These are phyloP conservation scores for Arthrobotrys pseudoclavata DNA, from an alignment of 2,329 filamentous ascomycete species.

Conservation along the genomic window DNA sequence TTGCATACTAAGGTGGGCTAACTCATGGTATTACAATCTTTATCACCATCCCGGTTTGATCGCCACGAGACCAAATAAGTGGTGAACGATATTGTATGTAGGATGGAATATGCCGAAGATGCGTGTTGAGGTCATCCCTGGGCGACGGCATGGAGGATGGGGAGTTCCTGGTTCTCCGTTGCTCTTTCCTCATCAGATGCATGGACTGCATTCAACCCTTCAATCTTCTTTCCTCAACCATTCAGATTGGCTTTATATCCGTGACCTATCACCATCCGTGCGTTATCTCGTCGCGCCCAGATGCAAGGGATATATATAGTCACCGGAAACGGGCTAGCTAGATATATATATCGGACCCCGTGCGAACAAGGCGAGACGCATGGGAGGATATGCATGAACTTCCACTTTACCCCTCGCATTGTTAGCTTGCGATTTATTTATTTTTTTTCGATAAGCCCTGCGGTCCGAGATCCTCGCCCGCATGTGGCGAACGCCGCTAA, in stretches of 20 bases:
- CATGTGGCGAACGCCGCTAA: not conserved
- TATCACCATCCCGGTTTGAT: not conserved
- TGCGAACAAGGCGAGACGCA: no score
- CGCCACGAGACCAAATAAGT: not conserved
- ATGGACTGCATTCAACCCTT: not conserved
- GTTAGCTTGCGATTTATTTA: not conserved
- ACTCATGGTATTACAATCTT: no score
- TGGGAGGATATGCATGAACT: not conserved
- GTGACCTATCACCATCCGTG: not conserved
- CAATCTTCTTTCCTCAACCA: not conserved
- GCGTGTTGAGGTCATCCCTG: not conserved
- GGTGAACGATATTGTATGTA: not conserved
- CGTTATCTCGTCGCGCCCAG: not conserved
- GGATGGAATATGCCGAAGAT: not conserved
- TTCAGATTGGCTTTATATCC: not conserved
- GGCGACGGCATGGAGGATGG: not conserved
- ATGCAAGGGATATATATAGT: not conserved
- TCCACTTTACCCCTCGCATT: not conserved
- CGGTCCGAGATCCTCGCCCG: not conserved
- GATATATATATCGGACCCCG: not conserved
- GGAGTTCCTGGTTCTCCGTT: not conserved
- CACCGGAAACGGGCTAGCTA: conserved; percentile 4
- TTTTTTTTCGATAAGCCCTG: not conserved
- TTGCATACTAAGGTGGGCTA: not conserved
- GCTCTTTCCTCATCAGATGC: not conserved